Base-by-base conservation (phyloP, 805 yeast species). In the Yarrowia phangngaensis region DNA sequence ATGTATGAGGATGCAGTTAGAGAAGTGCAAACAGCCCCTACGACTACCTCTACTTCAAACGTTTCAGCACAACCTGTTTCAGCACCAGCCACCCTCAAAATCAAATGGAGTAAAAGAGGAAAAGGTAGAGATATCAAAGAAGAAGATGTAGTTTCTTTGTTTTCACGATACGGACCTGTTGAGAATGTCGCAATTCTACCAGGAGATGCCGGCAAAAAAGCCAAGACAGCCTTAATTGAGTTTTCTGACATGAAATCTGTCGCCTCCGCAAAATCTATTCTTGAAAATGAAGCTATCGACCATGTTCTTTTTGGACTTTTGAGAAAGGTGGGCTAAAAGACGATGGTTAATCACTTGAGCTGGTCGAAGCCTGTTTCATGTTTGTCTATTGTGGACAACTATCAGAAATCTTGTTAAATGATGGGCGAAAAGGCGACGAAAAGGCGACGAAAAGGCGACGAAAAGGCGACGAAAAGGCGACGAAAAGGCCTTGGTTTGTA, bases 1-100 rank as follows among this genome's bases (percentile, higher is more conserved):
- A 20, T 54, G 27, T 38, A 45, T 20, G 27, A 14, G 23, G 52
- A 48, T 15, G 54, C 53, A n/a, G 45, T 53, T 30, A 17, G 36
- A 12, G 16, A n/a, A 11, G 26, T 19, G 27, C 16, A 11, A 26
- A 27, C 16, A n/a, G 12, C 13, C 8, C 17, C 14, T 8, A 11
- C 17, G 8, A 26, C 30, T 4, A 36, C 13, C 14, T 8, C 7
- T 2, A 14, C 33, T 13, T 4, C 32, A 19, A 38, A 20, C 23
- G 27, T 16, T 8, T 2, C 27, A 12, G 13, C 17, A 11, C 17
- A 23, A 14, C 3, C 32, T 2, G 29, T 20, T 11, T 19, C 47
- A 20, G 12, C 20, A 3, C 6, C 41, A 23, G 6, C 29, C 4
- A 38, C 45, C 2, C 45, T 31, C 8, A 29, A 41, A n/a, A 40